These are phyloP conservation scores for Limtongozyma cylindracea DNA, from an alignment of 805 yeast genomes.

Conservation along the genomic window DNA sequence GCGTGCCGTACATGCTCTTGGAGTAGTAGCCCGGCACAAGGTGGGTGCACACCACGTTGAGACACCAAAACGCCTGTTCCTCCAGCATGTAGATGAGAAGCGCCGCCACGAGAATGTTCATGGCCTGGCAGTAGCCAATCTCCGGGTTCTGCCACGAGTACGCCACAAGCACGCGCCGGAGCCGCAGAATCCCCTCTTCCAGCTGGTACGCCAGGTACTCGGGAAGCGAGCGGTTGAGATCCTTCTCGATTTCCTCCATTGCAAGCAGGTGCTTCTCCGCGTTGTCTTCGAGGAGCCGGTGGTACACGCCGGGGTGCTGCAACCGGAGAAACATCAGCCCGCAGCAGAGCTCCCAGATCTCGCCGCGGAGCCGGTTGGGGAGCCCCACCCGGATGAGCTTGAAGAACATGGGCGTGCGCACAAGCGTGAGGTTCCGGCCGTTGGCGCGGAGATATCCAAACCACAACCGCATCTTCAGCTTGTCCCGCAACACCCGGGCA, in stretches of 20 bases:
- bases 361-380: slow-evolving; percentile 89
- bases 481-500: slow-evolving; percentile 49
- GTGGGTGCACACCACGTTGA: slow-evolving; percentile 56
- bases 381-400: slow-evolving; percentile 74
- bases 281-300: slow-evolving; percentile 28
- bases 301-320: slow-evolving; percentile 34
- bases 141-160: slow-evolving; percentile 95
- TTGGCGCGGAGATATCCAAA: slow-evolving; percentile 66
- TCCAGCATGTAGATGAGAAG: slow-evolving; percentile 69
- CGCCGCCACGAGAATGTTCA: slow-evolving; percentile 83
- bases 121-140: slow-evolving; percentile 95
- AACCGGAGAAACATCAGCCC: slow-evolving; percentile 66
- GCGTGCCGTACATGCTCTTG: slow-evolving; percentile 90
- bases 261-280: slow-evolving; percentile 51
- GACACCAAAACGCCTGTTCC: slow-evolving; percentile 93
- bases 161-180: slow-evolving; percentile 75
- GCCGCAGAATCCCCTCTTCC: slow-evolving; percentile 59
- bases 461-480: slow-evolving; percentile 79
- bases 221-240: slow-evolving; percentile 79
- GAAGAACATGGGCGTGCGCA: slow-evolving; percentile 53
- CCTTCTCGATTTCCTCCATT: slow-evolving; percentile 91
- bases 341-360: slow-evolving; percentile 79
- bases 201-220: slow-evolving; percentile 88
- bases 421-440: slow-evolving; percentile 63
- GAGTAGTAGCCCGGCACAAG: slow-evolving; percentile 92